phyloP scores from a whole-genome alignment of 2,329 filamentous ascomycete species.

The Thyridium curvatum region DNA sequence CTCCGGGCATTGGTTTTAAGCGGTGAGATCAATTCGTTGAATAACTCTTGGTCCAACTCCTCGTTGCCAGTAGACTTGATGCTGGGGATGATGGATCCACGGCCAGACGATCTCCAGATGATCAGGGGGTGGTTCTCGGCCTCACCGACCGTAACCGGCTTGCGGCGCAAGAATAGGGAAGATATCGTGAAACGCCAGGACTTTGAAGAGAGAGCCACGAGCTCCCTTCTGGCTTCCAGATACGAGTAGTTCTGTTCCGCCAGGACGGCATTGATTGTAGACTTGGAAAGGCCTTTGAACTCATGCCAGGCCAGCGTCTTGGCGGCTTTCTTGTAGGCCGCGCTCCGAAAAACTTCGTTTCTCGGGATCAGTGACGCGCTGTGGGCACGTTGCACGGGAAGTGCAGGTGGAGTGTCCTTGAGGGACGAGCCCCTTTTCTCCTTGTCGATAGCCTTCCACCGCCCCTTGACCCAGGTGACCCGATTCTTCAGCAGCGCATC shows the following conservation, averaged over 20 bases:
- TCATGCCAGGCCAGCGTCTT: slow-evolving; percentile 64
- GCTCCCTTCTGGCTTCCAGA: slow-evolving; percentile 61
- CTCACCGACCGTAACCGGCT: slow-evolving; percentile 38
- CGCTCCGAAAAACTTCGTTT: slow-evolving; percentile 61
- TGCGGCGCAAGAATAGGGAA: slow-evolving; percentile 59
- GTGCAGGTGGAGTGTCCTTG: slow-evolving; percentile 1
- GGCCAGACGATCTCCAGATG: slow-evolving; percentile 50
- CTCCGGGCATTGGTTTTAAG: slow-evolving; percentile 36
- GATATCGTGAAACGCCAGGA: slow-evolving; percentile 74
- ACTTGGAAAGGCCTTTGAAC: slow-evolving; percentile 67
- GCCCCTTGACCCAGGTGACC: slow-evolving; percentile 63
- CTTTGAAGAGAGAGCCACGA: slow-evolving; percentile 62
- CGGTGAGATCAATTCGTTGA: slow-evolving; percentile 48
- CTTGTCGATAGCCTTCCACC: slow-evolving; percentile 45
- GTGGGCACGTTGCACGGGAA: not conserved
- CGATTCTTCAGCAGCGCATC: slow-evolving; percentile 70
- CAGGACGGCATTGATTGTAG: slow-evolving; percentile 70
- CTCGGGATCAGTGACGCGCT: slow-evolving; percentile 34
- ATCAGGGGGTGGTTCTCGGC: slow-evolving; percentile 58
- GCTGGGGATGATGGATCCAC: slow-evolving; percentile 51
- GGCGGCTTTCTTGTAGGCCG: slow-evolving; percentile 63
- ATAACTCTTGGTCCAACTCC: slow-evolving; percentile 58
- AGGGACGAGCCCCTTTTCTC: slow-evolving; percentile 3
- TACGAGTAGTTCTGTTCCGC: slow-evolving; percentile 79
- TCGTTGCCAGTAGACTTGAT: slow-evolving; percentile 60